These are phyloP conservation scores for Suhomyces wounanorum DNA, from an alignment of 1,139 yeast genomes.

Conservation along the genomic window DNA sequence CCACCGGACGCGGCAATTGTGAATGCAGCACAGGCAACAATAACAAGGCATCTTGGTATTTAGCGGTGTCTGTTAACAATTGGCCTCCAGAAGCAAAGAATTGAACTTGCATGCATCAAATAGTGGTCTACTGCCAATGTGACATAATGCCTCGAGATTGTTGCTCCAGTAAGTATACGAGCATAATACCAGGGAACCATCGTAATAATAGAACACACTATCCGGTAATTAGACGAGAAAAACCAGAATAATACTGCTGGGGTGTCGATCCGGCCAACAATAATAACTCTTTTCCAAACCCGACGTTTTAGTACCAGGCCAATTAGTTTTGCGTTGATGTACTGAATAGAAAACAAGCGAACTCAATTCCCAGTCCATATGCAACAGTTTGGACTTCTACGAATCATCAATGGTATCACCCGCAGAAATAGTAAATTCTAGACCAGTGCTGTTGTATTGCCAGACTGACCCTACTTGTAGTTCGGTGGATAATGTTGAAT, in stretches of 20 bases:
- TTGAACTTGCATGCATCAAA: background rate
- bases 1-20: too few relatives aligned
- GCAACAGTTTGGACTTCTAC: too few relatives aligned
- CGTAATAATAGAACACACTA: background rate
- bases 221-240: background rate
- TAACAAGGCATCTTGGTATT: background rate
- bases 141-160: background rate
- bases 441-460: background rate
- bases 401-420: too few relatives aligned
- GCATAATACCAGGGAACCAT: background rate
- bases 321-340: too few relatives aligned
- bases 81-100: too few relatives aligned
- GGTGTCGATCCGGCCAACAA: background rate
- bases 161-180: background rate
- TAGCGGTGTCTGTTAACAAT: too few relatives aligned
- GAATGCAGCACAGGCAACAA: background rate
- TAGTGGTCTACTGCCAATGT: background rate
- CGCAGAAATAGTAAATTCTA: too few relatives aligned
- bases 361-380: too few relatives aligned
- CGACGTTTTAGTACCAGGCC: too few relatives aligned
- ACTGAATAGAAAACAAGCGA: too few relatives aligned
- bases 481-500: background rate
- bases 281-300: background rate
- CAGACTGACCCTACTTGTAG: background rate
- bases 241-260: background rate